Base-by-base conservation (phyloP, 352 stramenopile species). In the Globisporangium uncinulatum region DNA sequence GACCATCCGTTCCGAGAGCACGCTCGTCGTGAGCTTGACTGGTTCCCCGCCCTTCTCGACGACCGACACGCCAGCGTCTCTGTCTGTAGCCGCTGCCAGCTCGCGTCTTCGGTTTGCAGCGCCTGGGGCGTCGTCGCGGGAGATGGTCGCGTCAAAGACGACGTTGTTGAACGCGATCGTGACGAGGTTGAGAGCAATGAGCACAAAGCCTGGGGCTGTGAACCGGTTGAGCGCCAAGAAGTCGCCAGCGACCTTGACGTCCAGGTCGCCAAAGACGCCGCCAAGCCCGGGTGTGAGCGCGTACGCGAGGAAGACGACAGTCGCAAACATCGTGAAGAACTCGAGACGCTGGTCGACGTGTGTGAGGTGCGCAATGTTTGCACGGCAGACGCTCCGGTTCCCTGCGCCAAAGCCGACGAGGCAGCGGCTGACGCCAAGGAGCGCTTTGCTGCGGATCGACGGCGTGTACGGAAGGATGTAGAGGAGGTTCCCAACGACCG, bases 251-350 rank as follows among this genome's bases (percentile, higher is more conserved):
- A 88, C 29, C 5, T 68, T 6, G 1, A 79, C 47, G 21, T 87
- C 63, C 4, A 76, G 66, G 31, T 76, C 52, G 10, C 66, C 72
- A 41, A 88, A 67, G 45, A 88, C 36, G 37, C 70, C 76, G 4
- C 67, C 79, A 15, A 92, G 57, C 8, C 76, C 81, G 41, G 81
- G 81, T 1, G 74, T 89, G 49, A 91, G 42, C 24, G 81, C 81
- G 50, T 89, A 91, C n/a, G 65, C 78, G 2, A 89, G 62, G 52
- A 87, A 92, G 2, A 88, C 81, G 4, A 88, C 74, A 1, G 73
- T 76, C 19, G 77, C 79, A n/a, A 92, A 76, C 1, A 87, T 42
- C 0, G 77, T 89, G 41, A 89, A 77, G 56, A 74, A 92, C 63
- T 78, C 62, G 19, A 87, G 55, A 7, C 81, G 60, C 34, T 87